Evolutionary conservation across 805 yeast genomes (phyloP).

Genomic region (Sugiyamaella mastotermitis): DNA sequence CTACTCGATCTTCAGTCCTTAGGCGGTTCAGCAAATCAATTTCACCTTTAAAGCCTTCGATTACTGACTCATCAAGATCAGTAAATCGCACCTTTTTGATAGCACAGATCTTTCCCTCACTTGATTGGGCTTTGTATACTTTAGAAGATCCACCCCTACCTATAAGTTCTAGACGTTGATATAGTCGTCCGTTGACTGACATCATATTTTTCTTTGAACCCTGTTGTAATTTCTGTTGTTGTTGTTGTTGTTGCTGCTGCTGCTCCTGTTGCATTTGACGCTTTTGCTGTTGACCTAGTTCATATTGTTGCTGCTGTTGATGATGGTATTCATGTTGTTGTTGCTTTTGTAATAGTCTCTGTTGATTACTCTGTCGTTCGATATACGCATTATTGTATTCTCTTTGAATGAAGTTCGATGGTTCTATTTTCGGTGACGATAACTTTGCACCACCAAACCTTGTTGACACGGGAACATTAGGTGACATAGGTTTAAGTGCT

Average conservation of each 20-base stretch:
- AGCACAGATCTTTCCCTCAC: constrained; percentile 59
- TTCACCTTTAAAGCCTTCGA: constrained; percentile 83
- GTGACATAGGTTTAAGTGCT: no score
- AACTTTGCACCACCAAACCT: no score
- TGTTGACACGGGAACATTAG: no score
- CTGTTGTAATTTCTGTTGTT: constrained; percentile 3
- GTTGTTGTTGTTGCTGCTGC: not conserved
- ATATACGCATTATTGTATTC: not conserved
- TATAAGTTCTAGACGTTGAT: constrained; percentile 67
- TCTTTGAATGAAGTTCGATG: no score
- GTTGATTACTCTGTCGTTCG: not conserved
- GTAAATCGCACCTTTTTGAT: constrained; percentile 76
- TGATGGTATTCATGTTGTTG: constrained; percentile 3
- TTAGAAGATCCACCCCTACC: constrained; percentile 93
- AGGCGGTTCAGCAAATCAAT: constrained; percentile 65
- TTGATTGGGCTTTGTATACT: constrained; percentile 69
- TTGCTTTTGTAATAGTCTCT: not conserved
- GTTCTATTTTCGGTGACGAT: no score
- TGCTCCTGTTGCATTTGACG: constrained; percentile 1
- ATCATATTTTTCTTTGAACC: constrained; percentile 25
- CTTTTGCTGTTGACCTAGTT: not conserved
- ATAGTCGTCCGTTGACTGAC: constrained; percentile 53
- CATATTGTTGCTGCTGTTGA: not conserved
- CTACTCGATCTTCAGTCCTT: constrained; percentile 62
- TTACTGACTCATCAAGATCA: constrained; percentile 64